Percentiles rank a stretch among this genome's conserved stretches.
phyloP scores from a whole-genome alignment of 1,284 basidiomycete species.

The Sporisorium graminicola region DNA sequence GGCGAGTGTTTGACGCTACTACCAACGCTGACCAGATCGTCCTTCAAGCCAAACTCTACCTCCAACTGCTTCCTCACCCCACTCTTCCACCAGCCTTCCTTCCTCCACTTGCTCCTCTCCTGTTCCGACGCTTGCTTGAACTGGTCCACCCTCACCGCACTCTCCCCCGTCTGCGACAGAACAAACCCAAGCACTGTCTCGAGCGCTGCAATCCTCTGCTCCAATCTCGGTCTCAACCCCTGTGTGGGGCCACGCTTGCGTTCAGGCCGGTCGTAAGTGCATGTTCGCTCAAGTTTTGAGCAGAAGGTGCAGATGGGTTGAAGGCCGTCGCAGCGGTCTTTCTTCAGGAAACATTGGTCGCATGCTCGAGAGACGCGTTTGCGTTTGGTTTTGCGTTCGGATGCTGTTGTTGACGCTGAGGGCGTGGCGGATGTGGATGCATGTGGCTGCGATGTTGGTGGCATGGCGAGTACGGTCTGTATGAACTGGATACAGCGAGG shows the following conservation, averaged over 20 bases:
- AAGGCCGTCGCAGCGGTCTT: constrained; percentile 45
- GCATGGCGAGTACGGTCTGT: no score
- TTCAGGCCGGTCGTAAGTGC: constrained; percentile 47
- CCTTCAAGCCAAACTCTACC: constrained; percentile 1
- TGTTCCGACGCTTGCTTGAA: not conserved
- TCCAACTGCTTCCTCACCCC: not conserved
- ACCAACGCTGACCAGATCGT: constrained; percentile 1
- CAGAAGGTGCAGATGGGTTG: constrained; percentile 39
- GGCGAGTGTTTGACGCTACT: not conserved
- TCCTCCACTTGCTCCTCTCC: constrained; percentile 6
- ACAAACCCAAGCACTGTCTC: constrained; percentile 38
- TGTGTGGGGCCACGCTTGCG: constrained; percentile 45
- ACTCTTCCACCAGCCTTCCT: constrained; percentile 16
- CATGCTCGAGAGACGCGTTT: constrained; percentile 53
- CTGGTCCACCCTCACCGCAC: not conserved
- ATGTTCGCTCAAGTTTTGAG: constrained; percentile 10
- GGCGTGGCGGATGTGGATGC: not conserved
- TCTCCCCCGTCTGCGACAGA: not conserved
- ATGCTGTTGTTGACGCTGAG: not conserved
- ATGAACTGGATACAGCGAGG: no score
- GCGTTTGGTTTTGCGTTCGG: constrained; percentile 19
- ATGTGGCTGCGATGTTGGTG: not conserved
- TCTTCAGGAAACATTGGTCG: constrained; percentile 52
- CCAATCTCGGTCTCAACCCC: constrained; percentile 35
- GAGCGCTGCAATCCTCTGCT: constrained; percentile 23